Percentiles rank a stretch among this genome's conserved stretches.
Evolutionary conservation across 1,284 basidiomycete species (phyloP).

Genomic region (Cryptococcus neoformans): DNA sequence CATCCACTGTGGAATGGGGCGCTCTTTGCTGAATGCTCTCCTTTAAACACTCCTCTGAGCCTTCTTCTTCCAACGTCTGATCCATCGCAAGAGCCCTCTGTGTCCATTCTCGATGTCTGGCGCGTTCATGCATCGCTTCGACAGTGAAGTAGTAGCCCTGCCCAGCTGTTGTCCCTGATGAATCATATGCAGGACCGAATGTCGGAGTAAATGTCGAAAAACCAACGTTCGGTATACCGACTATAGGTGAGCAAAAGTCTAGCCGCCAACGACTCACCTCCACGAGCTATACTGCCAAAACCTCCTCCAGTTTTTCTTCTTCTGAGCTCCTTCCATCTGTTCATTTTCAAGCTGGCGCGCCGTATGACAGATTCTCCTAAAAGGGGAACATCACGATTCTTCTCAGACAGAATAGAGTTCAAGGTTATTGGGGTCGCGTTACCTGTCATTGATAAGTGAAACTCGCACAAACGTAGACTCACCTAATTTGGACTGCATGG

Average conservation of each 20-base stretch:
- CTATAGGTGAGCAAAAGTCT: neutral
- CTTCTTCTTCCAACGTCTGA: slow-evolving; percentile 3
- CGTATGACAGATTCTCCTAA: slow-evolving; percentile 31
- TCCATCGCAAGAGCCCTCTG: neutral
- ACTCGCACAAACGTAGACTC: neutral
- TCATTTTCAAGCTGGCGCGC: slow-evolving; percentile 35
- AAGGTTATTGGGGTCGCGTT: slow-evolving; percentile 30
- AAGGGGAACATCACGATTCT: slow-evolving; percentile 8
- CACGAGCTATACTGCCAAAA: slow-evolving; percentile 26
- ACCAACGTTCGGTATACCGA: slow-evolving; percentile 14
- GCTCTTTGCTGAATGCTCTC: slow-evolving; percentile 12
- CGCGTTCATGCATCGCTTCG: slow-evolving; percentile 36
- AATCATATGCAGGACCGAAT: slow-evolving; percentile 40
- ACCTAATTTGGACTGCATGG: neutral
- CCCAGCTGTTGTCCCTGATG: slow-evolving; percentile 21
- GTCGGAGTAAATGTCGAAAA: slow-evolving; percentile 25
- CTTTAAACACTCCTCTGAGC: neutral
- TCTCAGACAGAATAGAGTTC: slow-evolving; percentile 19
- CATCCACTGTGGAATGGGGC: slow-evolving; percentile 14
- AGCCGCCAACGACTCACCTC: slow-evolving; percentile 19
- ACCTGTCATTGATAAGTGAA: slow-evolving; percentile 14
- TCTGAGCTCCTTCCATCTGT: slow-evolving; percentile 37
- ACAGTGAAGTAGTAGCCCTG: slow-evolving; percentile 35
- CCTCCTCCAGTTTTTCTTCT: slow-evolving; percentile 14
- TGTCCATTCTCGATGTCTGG: slow-evolving; percentile 23